phyloP scores from a whole-genome alignment of 257 asterid species.

The Ilex aquifolium region DNA sequence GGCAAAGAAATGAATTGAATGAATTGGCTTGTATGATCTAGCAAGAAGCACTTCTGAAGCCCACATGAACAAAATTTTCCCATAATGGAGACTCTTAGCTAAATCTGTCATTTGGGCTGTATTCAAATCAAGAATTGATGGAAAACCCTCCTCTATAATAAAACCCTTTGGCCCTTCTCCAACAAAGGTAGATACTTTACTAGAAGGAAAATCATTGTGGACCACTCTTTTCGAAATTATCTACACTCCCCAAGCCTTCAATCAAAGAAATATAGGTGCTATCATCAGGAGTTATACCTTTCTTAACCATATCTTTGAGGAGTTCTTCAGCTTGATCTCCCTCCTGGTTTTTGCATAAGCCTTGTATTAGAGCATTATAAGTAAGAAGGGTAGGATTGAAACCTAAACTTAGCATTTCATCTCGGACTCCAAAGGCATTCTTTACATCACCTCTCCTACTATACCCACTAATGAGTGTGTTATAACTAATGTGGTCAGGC shows the following conservation, averaged over 20 bases:
- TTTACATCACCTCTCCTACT: slow-evolving; percentile 41
- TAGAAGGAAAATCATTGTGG: slow-evolving; percentile 7
- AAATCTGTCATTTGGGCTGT: too few relatives aligned
- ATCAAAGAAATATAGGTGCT: slow-evolving; percentile 43
- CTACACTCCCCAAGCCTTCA: slow-evolving; percentile 31
- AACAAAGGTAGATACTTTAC: too few relatives aligned
- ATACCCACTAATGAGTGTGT: slow-evolving; percentile 42
- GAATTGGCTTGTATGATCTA: too few relatives aligned
- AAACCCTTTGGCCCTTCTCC: too few relatives aligned
- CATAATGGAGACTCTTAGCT: too few relatives aligned
- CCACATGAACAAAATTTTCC: too few relatives aligned
- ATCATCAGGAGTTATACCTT: slow-evolving; percentile 51
- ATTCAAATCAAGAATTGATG: too few relatives aligned
- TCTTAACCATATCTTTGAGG: slow-evolving; percentile 54
- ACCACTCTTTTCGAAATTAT: slow-evolving; percentile 14
- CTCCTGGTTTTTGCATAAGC: slow-evolving; percentile 33
- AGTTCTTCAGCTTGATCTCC: slow-evolving; percentile 40
- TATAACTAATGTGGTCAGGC: slow-evolving; percentile 46
- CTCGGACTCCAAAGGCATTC: slow-evolving; percentile 31
- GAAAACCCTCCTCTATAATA: too few relatives aligned
- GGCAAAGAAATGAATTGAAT: too few relatives aligned
- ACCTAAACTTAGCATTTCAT: slow-evolving; percentile 43
- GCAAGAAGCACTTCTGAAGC: too few relatives aligned
- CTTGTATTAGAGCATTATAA: slow-evolving; percentile 51
- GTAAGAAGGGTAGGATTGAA: slow-evolving; percentile 31